Evolutionary conservation across 208 protist genomes (phyloP).

Genomic region (Jaenimonas drosophilae): DNA sequence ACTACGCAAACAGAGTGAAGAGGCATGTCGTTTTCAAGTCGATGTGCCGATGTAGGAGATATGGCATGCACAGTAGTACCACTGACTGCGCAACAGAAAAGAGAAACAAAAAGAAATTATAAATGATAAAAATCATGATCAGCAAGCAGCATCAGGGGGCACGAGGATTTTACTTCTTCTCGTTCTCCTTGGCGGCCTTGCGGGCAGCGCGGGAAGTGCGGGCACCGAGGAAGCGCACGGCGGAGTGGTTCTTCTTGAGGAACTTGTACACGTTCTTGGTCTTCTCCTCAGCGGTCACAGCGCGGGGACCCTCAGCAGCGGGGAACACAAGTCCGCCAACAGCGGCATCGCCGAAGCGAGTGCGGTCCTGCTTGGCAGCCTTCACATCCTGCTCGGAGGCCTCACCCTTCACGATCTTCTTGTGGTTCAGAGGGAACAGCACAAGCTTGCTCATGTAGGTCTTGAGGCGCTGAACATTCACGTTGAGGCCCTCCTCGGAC

Average conservation of each 20-base stretch:
- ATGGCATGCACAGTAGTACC: too few relatives aligned
- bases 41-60: too few relatives aligned
- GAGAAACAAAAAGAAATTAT: background rate
- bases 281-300: slow-evolving; percentile 80
- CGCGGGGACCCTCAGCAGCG: slow-evolving; percentile 53
- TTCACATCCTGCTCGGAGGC: slow-evolving; percentile 64
- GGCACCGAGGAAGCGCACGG: slow-evolving; percentile 87
- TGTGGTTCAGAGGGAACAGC: slow-evolving; percentile 88
- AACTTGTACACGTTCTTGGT: slow-evolving; percentile 86
- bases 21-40: background rate
- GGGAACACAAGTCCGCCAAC: slow-evolving; percentile 54
- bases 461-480: slow-evolving; percentile 96
- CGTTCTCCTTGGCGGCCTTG: slow-evolving; percentile 78
- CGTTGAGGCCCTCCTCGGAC: slow-evolving; percentile 87
- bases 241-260: slow-evolving; percentile 89
- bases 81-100: background rate
- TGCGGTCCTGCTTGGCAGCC: slow-evolving; percentile 60
- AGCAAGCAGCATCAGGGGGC: too few relatives aligned
- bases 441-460: slow-evolving; percentile 94
- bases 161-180: too few relatives aligned
- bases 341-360: slow-evolving; percentile 55
- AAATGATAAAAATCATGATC: background rate
- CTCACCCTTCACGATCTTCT: slow-evolving; percentile 77
- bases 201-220: slow-evolving; percentile 67
- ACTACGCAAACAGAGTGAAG: background rate